These are phyloP conservation scores for Tylopilus subfusipes DNA, from an alignment of 768 basidiomycete genomes.

Conservation along the genomic window DNA sequence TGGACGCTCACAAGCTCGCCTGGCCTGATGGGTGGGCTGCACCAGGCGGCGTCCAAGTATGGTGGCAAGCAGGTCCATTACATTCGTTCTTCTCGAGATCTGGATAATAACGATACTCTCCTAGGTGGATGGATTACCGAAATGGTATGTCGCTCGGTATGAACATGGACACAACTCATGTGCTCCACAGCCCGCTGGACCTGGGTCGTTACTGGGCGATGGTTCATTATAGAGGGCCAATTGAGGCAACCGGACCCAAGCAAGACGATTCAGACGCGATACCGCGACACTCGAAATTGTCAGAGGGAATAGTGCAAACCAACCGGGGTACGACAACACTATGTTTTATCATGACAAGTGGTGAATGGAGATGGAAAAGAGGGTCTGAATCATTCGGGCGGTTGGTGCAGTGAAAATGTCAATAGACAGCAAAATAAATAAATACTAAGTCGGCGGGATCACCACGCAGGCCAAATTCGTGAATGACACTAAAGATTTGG, in stretches of 20 bases:
- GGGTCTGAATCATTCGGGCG: no score
- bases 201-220: neutral
- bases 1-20: no score
- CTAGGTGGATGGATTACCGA: conserved; percentile 2
- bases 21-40: conserved; percentile 10
- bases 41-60: conserved; percentile 8
- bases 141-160: neutral
- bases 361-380: no score
- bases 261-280: neutral
- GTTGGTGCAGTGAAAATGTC: no score
- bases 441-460: no score
- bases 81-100: neutral
- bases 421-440: no score
- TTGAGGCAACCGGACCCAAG: neutral
- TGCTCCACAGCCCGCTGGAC: neutral
- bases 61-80: conserved; percentile 19
- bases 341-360: neutral
- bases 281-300: neutral
- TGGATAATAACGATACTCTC: neutral
- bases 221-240: neutral
- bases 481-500: no score
- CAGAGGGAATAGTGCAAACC: neutral
- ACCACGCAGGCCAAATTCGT: no score
- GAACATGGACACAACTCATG: neutral
- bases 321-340: neutral